These are phyloP conservation scores for grape (Vitis vinifera) DNA, from an alignment of 164 flowering plant genomes.

Conservation along the genomic window DNA sequence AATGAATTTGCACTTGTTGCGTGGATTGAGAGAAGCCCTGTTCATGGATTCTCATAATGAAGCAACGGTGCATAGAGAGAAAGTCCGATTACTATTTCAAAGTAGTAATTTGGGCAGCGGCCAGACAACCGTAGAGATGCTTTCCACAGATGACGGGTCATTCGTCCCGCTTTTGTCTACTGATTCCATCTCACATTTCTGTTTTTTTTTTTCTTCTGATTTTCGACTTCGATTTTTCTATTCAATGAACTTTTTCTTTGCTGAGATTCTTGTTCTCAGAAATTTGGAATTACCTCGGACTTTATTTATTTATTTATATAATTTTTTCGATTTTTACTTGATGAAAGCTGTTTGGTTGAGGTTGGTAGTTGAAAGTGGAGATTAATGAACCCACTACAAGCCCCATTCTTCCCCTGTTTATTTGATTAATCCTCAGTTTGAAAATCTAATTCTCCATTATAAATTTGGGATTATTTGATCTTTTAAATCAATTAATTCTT, in stretches of 20 bases:
- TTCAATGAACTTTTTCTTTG: background rate
- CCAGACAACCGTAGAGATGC: slow-evolving; percentile 83
- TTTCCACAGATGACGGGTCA: slow-evolving; percentile 63
- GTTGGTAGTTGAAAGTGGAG: too few relatives aligned
- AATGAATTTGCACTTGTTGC: slow-evolving; percentile 22
- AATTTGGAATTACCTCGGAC: too few relatives aligned
- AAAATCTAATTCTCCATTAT: too few relatives aligned
- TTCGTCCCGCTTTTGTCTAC: slow-evolving; percentile 48
- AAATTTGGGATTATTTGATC: too few relatives aligned
- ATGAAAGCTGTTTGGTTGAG: too few relatives aligned
- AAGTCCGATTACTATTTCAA: slow-evolving; percentile 18
- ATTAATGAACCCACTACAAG: too few relatives aligned
- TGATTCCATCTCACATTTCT: slow-evolving; percentile 64
- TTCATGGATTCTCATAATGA: background rate
- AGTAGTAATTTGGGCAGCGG: slow-evolving; percentile 44
- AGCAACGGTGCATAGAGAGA: slow-evolving; percentile 34
- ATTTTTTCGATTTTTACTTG: too few relatives aligned
- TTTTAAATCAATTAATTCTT: too few relatives aligned
- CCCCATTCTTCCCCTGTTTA: too few relatives aligned
- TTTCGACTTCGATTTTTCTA: background rate
- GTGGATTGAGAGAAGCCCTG: slow-evolving; percentile 3
- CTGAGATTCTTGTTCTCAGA: background rate
- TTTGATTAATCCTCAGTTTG: too few relatives aligned
- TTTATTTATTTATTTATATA: too few relatives aligned
- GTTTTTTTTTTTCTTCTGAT: background rate